phyloP scores from a whole-genome alignment of 2,329 filamentous ascomycete species.

The Ophiocordyceps sinensis region DNA sequence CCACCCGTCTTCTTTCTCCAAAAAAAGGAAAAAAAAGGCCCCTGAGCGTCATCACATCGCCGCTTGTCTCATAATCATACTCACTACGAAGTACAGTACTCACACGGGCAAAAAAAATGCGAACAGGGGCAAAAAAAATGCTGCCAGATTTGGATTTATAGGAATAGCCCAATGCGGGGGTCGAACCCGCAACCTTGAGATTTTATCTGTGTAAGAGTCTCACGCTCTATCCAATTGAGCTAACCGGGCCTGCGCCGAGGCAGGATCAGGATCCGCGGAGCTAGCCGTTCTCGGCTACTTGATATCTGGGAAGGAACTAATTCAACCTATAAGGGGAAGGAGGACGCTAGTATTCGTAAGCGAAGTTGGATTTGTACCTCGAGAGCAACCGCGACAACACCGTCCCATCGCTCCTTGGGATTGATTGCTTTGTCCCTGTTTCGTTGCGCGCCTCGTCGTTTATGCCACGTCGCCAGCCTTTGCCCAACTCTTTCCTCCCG shows the following conservation, averaged over 20 bases:
- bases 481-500: no score
- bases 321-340: neutral
- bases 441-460: no score
- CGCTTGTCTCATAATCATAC: no score
- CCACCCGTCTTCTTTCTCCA: neutral
- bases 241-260: neutral
- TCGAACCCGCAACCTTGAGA: conserved; percentile 43
- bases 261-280: neutral
- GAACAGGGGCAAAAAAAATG: neutral
- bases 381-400: no score
- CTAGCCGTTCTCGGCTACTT: neutral
- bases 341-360: no score
- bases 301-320: no score
- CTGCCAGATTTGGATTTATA: conserved; percentile 11
- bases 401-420: no score
- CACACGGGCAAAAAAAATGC: no score
- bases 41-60: neutral
- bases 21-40: neutral
- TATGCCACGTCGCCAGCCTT: no score
- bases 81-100: no score
- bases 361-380: no score
- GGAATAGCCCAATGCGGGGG: conserved; percentile 26
- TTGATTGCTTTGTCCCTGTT: no score
- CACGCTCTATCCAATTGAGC: neutral
- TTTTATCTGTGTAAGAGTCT: neutral